Evolutionary conservation across 75 land plant genomes (phyloP), one percentile per base, ranked within the genome.

Genomic region (Sequoiadendron giganteum): DNA sequence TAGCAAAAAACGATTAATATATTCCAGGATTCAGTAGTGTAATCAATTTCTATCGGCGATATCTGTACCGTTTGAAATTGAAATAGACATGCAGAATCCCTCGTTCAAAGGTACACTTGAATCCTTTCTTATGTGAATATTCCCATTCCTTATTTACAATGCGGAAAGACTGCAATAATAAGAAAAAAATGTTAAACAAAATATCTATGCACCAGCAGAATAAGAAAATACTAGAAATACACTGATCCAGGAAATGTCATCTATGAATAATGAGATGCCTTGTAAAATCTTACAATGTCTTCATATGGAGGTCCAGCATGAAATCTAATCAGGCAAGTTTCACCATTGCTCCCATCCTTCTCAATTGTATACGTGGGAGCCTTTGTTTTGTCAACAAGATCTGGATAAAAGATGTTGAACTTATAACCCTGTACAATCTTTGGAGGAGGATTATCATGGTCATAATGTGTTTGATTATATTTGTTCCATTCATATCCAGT

Each of bases 71-170:
- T 85, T 97, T 97, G 95, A 97, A 95, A 87, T 98, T 98, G 93
- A 98, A 96, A 79, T 98, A 97, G 18, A 98, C 95, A 87, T 98
- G 99, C 87, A 98, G 88, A 76, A 98, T 97, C 10, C 99, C 99
- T 18, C 99, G 92, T 89, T 98, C 99, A 85, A 98, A 98, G 40
- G 99, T 98, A 89, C 99, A 97, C 90, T 98, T 98, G 86, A 95
- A 98, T 7, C 99, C 99, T 85, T 98, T 98, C 91, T 98, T 98
- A 47, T 97, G 99, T 13, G 99, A 98, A 85, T 98, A 98, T 88
- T 98, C 99, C 99, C 99, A 98, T 88, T 98, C 99, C 87, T 98
- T 98, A 91, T 97, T 98, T 30, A 98, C 99, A 86, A 98, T 97
- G 43, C 95, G 92, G 86, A 98, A 98, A 13, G 99, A 96, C 96